Base-by-base conservation (phyloP, 306 rosid species). In the Pachyrhizus erosus region DNA sequence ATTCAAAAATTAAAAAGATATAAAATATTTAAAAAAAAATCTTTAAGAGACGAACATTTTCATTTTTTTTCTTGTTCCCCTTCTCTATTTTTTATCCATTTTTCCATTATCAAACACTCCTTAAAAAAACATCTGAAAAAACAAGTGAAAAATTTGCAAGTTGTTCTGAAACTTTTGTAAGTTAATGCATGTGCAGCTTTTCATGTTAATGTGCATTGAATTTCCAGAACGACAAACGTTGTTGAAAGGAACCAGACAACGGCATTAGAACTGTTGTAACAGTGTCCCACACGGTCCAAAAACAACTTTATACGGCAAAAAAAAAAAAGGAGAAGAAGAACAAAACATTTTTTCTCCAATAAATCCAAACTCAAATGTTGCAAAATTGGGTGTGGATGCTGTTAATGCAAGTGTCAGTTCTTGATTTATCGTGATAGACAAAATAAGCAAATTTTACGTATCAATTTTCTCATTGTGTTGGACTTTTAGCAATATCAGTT, bases 321-420 rank as follows among this genome's bases (percentile, higher is more conserved):
- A 18, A 49, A 27, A 27, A 27, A 43, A 3, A 71, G 7, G 7
- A 71, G 7, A 20, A 51, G 37, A 15, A 75, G 20, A 31, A 11
- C 26, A 34, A 34, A 37, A 9, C 27, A 13, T 61, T 27, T 61
- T 61, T 42, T 27, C 13, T 58, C 42, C 7, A 0, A 15, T 42
- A 46, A 29, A 66, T 66, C 67, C 49, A 18, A 75, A 73, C 66
- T 37, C 68, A 66, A 77, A 77, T 46, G 24, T 61, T 14, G 31
- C 8, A 13, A 61, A 74, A 20, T 61, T 67, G 42, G 37, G 68
- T 67, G 55, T 67, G 76, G 76, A 67, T 78, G 67, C 29, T 78
- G 49, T 67, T 78, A 51, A 79, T 52, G 68, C 76, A 23, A 40
- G 69, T 79, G 76, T 55, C 67, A 52, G 0, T 68, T 78, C 18